A percentile compares a stretch with the other conserved stretches of the same genome.
phyloP scores from a whole-genome alignment of 2,329 filamentous ascomycete species.

The Hirsutella thompsonii region DNA sequence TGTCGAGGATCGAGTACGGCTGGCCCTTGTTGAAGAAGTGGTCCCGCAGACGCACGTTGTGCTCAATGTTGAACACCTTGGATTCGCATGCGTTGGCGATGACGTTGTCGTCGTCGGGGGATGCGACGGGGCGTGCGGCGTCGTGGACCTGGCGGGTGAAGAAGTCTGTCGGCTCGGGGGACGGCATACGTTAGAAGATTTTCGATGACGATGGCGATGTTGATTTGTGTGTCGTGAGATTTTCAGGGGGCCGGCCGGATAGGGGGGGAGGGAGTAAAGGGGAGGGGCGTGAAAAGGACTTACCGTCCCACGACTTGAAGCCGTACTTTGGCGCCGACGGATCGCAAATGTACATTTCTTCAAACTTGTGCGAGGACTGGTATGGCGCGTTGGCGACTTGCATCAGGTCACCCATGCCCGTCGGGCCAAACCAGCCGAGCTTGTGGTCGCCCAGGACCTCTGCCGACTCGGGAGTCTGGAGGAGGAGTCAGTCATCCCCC shows the following conservation, averaged over 20 bases:
- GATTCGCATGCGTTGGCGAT: slow-evolving; percentile 56
- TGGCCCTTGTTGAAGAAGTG: slow-evolving; percentile 58
- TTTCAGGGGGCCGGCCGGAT: not conserved
- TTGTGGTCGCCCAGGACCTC: slow-evolving; percentile 29
- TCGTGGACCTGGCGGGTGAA: slow-evolving; percentile 48
- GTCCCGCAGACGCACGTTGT: slow-evolving; percentile 40
- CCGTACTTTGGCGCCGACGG: slow-evolving; percentile 39
- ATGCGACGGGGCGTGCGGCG: slow-evolving; percentile 42
- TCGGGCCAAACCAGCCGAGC: slow-evolving; percentile 42
- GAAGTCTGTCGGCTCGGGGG: slow-evolving; percentile 38
- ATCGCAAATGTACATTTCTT: slow-evolving; percentile 50
- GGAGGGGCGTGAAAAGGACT: not conserved
- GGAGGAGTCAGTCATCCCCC: not conserved
- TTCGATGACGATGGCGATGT: too few species aligned
- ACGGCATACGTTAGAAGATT: too few species aligned
- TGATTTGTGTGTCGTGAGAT: too few species aligned
- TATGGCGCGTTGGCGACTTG: slow-evolving; percentile 35
- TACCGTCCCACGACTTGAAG: slow-evolving; percentile 54
- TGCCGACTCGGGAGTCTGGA: slow-evolving; percentile 37
- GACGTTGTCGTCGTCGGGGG: slow-evolving; percentile 35
- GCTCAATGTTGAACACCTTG: slow-evolving; percentile 38
- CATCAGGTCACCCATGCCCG: slow-evolving; percentile 33
- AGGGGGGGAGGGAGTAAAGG: not conserved
- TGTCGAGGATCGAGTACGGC: slow-evolving; percentile 52
- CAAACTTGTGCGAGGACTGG: slow-evolving; percentile 31